These are phyloP conservation scores for Amanita pseudoporphyria DNA, from an alignment of 768 basidiomycete species.

Conservation along the genomic window DNA sequence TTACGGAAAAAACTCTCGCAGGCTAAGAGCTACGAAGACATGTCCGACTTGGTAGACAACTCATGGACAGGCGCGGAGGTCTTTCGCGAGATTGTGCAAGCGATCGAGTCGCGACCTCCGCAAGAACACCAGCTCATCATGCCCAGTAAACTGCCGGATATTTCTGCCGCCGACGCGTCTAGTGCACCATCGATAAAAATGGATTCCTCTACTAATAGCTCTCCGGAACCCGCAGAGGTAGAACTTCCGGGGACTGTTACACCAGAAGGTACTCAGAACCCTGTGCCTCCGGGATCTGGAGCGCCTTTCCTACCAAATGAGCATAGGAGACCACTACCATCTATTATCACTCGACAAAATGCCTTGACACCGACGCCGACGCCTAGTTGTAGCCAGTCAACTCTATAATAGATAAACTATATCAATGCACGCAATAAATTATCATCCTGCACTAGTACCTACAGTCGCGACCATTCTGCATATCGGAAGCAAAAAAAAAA, in stretches of 20 bases:
- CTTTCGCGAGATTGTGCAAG: slow-evolving; percentile 40
- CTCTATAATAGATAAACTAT: background rate
- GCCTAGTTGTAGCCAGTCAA: background rate
- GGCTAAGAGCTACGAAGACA: slow-evolving; percentile 52
- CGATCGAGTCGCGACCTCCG: slow-evolving; percentile 38
- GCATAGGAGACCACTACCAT: slow-evolving; percentile 25
- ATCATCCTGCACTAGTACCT: no score
- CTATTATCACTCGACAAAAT: slow-evolving; percentile 32
- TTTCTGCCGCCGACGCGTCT: slow-evolving; percentile 12
- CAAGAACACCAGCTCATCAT: slow-evolving; percentile 25
- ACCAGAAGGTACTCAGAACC: slow-evolving; percentile 44
- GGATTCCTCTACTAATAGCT: background rate
- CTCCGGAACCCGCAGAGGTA: slow-evolving; percentile 11
- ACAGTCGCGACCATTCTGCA: no score
- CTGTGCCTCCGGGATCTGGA: slow-evolving; percentile 42
- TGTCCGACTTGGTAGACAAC: slow-evolving; percentile 39
- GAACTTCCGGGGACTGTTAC: slow-evolving; percentile 21
- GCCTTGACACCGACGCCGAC: slow-evolving; percentile 29
- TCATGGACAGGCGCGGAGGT: slow-evolving; percentile 53
- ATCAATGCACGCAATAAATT: no score
- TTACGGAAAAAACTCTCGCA: slow-evolving; percentile 43
- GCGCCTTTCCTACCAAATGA: slow-evolving; percentile 43
- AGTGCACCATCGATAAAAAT: background rate
- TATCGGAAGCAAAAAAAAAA: slow-evolving; percentile 1
- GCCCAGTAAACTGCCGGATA: slow-evolving; percentile 16